Evolutionary conservation across 139 green algal species (phyloP), one percentile per base, ranked within the genome.

Genomic region (Volvox reticuliferus): DNA sequence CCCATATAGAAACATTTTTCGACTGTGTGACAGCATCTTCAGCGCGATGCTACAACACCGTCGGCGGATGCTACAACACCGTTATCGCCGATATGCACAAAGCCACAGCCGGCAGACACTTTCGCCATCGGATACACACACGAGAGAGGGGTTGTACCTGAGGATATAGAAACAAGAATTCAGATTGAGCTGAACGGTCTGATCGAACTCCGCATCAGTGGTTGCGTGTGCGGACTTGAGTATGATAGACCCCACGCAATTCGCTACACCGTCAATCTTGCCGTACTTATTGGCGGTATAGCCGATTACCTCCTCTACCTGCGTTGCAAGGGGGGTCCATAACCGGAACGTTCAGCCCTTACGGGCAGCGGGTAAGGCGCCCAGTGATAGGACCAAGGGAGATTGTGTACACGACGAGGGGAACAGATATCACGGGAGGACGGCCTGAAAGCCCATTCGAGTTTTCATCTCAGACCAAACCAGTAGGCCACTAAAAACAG

Each of bases 201-300:
- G 33, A 24, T 95, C 86, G 79, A 95, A 96, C 20, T 98, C 96
- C 1, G 92, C 89, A 1, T 96, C 90, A 44, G 63, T 94, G 28
- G 96, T 98, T 33, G 93, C 86, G 82, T 98, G 97, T 19, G 95
- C 96, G 63, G 94, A 86, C 87, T 97, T 98, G 68, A 98, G 94
- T 19, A 97, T 85, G 55, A 98, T 95, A 63, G 73, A 94, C 28
- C 97, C 97, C 21, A 91, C 93, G 69, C 96, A 98, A 93, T 98
- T 98, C n/a, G 94, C 94, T 5, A 98, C 96, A 37, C 95, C 96
- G 81, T 95, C 91, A 14, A 98, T 33, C 3, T 79, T 68, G 1
- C 95, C 96, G 44, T 95, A 88, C 35, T 37, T 37, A 12, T 94
- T 87, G 0, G 93, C 83, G 1, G 91, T 91, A 13, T 86, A 35